Evolutionary conservation across 1,284 basidiomycete species (phyloP).

Genomic region (Moniliophthora roreri): DNA sequence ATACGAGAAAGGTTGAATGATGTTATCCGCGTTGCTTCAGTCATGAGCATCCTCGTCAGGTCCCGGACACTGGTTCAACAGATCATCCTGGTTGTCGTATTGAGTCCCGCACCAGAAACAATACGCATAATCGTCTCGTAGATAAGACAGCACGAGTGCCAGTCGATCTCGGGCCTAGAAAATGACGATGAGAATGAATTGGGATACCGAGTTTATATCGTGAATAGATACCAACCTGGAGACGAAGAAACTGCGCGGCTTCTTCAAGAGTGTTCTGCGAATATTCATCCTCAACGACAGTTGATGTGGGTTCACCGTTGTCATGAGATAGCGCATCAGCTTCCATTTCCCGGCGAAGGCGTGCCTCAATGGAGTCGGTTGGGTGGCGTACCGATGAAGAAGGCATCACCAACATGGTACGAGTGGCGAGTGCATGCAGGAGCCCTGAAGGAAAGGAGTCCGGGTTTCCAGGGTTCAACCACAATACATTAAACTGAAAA

Average conservation of each 20-base stretch:
- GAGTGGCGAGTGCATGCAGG: conserved; percentile 52
- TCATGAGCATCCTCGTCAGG: conserved; percentile 77
- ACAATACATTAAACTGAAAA: conserved; percentile 73
- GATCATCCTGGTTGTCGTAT: conserved; percentile 62
- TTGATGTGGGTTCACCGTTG: conserved; percentile 25
- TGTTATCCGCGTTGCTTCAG: conserved; percentile 32
- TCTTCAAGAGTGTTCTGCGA: conserved; percentile 62
- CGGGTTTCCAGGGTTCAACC: conserved; percentile 64
- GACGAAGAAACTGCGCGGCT: conserved; percentile 62
- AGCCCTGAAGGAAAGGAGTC: conserved; percentile 68
- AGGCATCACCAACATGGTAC: conserved; percentile 28
- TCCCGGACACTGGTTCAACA: conserved; percentile 73
- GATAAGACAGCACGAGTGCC: conserved; percentile 65
- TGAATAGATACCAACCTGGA: conserved; percentile 49
- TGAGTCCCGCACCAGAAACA: conserved; percentile 88
- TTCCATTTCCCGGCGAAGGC: conserved; percentile 66
- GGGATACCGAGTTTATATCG: conserved; percentile 9
- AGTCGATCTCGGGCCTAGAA: conserved; percentile 69
- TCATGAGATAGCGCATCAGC: conserved; percentile 53
- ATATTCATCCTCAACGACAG: conserved; percentile 35
- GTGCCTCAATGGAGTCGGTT: conserved; percentile 35
- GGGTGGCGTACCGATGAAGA: conserved; percentile 21
- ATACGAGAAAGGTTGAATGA: too few relatives aligned
- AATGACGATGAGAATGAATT: conserved; percentile 12
- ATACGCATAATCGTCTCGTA: conserved; percentile 69